phyloP scores from a whole-genome alignment of 345 rosid genomes.

The Ceriops decandra region DNA sequence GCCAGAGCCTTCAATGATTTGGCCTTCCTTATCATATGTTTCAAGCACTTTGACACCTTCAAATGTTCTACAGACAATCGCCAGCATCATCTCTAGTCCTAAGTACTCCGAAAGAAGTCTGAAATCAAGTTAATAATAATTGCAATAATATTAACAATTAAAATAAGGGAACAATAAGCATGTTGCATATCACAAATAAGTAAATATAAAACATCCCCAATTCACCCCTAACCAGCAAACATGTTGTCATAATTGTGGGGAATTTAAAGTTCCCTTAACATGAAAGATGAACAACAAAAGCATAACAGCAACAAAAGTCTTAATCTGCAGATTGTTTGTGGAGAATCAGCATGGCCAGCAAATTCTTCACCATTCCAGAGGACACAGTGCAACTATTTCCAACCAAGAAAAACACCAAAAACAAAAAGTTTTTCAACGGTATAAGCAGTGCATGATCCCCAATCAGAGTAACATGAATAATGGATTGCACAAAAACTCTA shows the following conservation, averaged over 20 bases:
- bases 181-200: background rate
- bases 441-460: background rate
- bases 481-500: conserved; percentile 7
- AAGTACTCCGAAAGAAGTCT: conserved; percentile 79
- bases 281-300: too few relatives aligned
- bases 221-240: too few relatives aligned
- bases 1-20: conserved; percentile 52
- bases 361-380: background rate
- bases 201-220: too few relatives aligned
- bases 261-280: too few relatives aligned
- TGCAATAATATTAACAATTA: too few relatives aligned
- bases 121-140: background rate
- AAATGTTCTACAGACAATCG: conserved; percentile 64
- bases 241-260: too few relatives aligned
- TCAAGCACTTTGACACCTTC: conserved; percentile 60
- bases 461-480: conserved; percentile 3
- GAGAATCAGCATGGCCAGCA: background rate
- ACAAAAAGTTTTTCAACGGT: background rate
- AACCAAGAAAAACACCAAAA: background rate
- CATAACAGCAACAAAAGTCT: background rate
- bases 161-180: too few relatives aligned
- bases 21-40: conserved; percentile 48
- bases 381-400: background rate
- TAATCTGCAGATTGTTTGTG: background rate
- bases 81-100: conserved; percentile 75